Conservation (phyloP, 768 basidiomycete genomes). For the Exidia glandulosa region DNA sequence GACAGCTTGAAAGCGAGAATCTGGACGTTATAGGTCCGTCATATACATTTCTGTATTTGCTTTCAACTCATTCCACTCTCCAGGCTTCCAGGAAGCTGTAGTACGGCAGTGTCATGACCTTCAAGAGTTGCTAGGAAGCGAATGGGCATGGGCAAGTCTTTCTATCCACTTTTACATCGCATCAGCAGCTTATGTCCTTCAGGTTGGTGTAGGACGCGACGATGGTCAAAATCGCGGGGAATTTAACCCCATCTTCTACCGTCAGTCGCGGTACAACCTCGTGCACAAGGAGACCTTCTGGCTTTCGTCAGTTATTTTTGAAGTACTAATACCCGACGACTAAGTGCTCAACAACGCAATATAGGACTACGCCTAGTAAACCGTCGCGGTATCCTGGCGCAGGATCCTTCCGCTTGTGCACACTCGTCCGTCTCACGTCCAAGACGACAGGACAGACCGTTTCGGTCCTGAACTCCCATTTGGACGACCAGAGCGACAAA, state of each 20-base stretch:
- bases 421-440: conserved; percentile 28
- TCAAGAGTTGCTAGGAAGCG: conserved; percentile 38
- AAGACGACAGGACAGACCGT: conserved; percentile 8
- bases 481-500: conserved; percentile 42
- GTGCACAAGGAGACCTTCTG: conserved; percentile 40
- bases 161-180: too few relatives aligned
- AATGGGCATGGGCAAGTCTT: conserved; percentile 40
- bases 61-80: background rate
- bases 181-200: background rate
- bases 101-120: conserved; percentile 47
- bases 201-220: conserved; percentile 53
- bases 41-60: background rate
- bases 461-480: conserved; percentile 35
- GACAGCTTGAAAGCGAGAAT: conserved; percentile 30
- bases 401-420: conserved; percentile 39
- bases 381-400: conserved; percentile 42
- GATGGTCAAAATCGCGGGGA: conserved; percentile 46
- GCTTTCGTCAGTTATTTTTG: conserved; percentile 36
- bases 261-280: conserved; percentile 31
- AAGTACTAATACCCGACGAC: too few relatives aligned
- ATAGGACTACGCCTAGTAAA: conserved; percentile 35
- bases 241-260: conserved; percentile 53
- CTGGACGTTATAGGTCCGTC: conserved; percentile 22
- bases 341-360: background rate
- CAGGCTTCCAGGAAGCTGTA: conserved; percentile 45